Base-by-base conservation (phyloP, 1,284 basidiomycete species). In the Gymnopus androsaceus region DNA sequence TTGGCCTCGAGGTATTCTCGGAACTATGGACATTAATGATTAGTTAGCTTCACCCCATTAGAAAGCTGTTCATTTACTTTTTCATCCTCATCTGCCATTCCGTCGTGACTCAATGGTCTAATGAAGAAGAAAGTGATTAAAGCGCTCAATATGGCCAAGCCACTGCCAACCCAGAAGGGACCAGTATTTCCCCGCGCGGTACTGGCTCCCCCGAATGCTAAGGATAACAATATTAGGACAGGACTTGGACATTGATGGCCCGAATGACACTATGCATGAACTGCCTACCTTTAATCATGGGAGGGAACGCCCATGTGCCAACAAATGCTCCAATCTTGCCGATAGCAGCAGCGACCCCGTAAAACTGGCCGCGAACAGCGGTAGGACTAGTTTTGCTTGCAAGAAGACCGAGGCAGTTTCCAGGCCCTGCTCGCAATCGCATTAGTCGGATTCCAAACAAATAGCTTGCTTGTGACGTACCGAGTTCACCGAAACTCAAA, bases 311-410 rank as follows among this genome's bases (percentile, higher is more conserved):
- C 84, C 85, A 92, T 46, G 86, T 90, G 36, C 92, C 90, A 55
- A 87, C 82, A 69, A 95, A 94, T 3, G 93, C 93, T 27, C 92
- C 92, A 42, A 93, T 67, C 72, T 97, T 98, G n/a, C 95, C 95
- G 36, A 93, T 69, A 3, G 94, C 95, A 42, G 95, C 95, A 3
- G 92, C 92, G 44, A 85, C 65, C 28, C 90, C 92, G 67, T 94
- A 96, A 69, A 88, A 89, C 59, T 94, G 89, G 2, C 92, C 93
- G 62, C 94, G 87, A 46, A 93, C 80, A 19, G 91, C 91, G 0
- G 92, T 94, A 1, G 93, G 91, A 54, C 89, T 86, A 2, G 79
- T 83, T 75, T 95, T 95, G 56, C 85, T 79, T 6, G 93, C 93
- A 58, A 95, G 78, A 33, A 95, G 77, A 60, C 89, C 90, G 34